A percentile compares a stretch with the other conserved stretches of the same genome.
Conservation (phyloP, 805 yeast genomes). For the Candida michaelii region DNA sequence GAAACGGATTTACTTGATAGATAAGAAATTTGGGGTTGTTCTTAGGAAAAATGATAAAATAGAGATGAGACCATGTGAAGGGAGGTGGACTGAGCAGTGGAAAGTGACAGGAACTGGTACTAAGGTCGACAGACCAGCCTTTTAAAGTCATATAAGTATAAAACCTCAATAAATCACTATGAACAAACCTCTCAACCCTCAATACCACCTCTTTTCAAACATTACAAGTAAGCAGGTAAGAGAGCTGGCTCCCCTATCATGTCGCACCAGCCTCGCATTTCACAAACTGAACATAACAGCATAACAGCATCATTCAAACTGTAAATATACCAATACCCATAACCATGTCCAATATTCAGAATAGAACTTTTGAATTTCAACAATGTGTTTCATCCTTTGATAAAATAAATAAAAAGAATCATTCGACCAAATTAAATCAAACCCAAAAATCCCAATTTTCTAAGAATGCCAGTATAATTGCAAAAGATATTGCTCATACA, state of each 20-base stretch:
- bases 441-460: constrained; percentile 36
- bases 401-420: constrained; percentile 49
- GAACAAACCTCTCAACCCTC: too few species aligned
- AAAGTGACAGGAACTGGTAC: too few species aligned
- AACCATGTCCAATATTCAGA: constrained; percentile 46
- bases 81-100: too few species aligned
- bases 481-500: constrained; percentile 84
- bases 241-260: constrained; percentile 7
- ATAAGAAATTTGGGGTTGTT: too few species aligned
- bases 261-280: constrained; percentile 9
- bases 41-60: too few species aligned
- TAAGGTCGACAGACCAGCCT: too few species aligned
- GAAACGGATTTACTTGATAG: too few species aligned
- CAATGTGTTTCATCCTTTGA: constrained; percentile 82
- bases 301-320: neutral
- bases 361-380: constrained; percentile 89
- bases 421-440: constrained; percentile 21
- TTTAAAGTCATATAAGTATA: too few species aligned
- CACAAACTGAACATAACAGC: constrained; percentile 2
- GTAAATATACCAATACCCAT: neutral
- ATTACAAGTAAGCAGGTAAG: too few species aligned
- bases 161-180: too few species aligned
- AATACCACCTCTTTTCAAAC: too few species aligned
- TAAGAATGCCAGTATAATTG: constrained; percentile 76
- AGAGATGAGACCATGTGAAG: too few species aligned